Base-by-base conservation (phyloP, 371 early-diverging fungal species). In the Mucor circinelloides region DNA sequence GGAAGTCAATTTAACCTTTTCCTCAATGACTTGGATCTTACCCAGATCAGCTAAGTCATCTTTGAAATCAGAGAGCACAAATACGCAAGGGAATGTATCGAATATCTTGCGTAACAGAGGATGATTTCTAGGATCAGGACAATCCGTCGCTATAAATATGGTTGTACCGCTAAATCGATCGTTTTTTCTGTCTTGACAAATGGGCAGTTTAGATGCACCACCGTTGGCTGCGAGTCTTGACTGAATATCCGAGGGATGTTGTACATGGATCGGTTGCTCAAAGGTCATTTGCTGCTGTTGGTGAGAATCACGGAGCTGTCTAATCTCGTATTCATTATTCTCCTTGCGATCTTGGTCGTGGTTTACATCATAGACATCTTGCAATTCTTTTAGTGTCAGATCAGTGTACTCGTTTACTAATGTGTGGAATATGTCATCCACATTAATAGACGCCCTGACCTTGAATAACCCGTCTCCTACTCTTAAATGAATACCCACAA, bases 111-210 rank as follows among this genome's bases (percentile, higher is more conserved):
- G 82, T 68, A 89, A 78, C 31, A 89, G 65, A 1, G 85, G 86
- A 62, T 86, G 85, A 13, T 71, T 66, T 23, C 86, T 67, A 1
- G 87, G 87, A 44, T 81, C 69, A 6, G 84, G 79, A 2, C 83
- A 84, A 65, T 89, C 89, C 1, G 89, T 89, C 0, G 87, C 89
- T 46, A 89, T 84, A 52, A 80, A 89, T 27, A 89, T 75, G 4
- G 77, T 75, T 0, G 84, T 79, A 9, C 68, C 55, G 12, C 54
- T 55, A 62, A 72, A 72, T 52, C 65, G 65, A 42, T 68, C 54
- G 28, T 60, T 65, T 28, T 52, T 57, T 12, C 42, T 60, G 32
- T 71, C 64, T n/a, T 64, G 68, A 42, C 76, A 76, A 5, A 67
- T 2, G 21, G 25, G 38, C 19, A 64, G 40, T 15, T 19, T n/a